phyloP scores from a whole-genome alignment of 495 filamentous ascomycete species.

The Wilcoxina mikolae region DNA sequence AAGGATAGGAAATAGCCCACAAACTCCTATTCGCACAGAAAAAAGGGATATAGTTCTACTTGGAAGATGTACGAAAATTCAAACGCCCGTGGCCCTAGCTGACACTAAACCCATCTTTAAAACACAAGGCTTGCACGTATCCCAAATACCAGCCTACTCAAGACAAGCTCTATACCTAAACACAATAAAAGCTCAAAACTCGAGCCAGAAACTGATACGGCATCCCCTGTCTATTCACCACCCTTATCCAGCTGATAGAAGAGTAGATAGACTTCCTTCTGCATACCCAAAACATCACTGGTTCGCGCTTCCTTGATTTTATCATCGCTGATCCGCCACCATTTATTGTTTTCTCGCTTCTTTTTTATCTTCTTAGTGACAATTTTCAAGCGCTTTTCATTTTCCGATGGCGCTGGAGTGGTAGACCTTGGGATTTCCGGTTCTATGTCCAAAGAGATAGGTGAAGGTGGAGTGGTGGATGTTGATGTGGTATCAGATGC shows the following conservation, averaged over 20 bases:
- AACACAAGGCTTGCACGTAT: no score
- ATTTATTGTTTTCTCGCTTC: constrained; percentile 32
- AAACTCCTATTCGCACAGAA: no score
- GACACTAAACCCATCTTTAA: no score
- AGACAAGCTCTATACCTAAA: no score
- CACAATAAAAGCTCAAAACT: no score
- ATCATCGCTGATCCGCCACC: constrained; percentile 98
- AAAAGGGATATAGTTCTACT: no score
- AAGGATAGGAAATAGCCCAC: no score
- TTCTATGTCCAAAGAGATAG: neutral
- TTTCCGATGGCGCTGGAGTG: neutral
- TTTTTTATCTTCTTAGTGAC: constrained; percentile 13
- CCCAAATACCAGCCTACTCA: no score
- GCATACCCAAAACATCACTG: constrained; percentile 79
- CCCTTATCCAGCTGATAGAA: constrained; percentile 56
- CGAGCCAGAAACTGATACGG: no score
- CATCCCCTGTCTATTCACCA: neutral
- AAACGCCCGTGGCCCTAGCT: no score
- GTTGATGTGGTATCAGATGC: neutral
- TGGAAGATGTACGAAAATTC: no score
- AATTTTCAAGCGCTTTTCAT: constrained; percentile 6
- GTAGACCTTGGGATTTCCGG: neutral
- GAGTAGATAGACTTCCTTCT: constrained; percentile 85
- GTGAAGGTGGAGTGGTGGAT: neutral
- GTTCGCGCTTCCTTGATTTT: constrained; percentile 91